Conservation (phyloP, 257 asterid genomes). For the Solanum clarkiae region DNA sequence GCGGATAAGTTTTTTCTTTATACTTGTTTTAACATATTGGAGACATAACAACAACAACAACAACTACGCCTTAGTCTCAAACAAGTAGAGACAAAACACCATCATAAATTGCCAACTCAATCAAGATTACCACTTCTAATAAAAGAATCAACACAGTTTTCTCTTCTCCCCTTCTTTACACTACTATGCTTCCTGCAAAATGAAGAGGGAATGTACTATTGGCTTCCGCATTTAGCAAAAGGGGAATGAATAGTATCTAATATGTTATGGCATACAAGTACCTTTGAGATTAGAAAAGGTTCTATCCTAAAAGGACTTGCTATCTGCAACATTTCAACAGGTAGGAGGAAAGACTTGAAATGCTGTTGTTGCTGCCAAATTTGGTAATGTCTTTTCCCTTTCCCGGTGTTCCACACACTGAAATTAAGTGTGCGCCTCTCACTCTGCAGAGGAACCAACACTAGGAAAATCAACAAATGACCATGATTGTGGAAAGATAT, state of each 20-base stretch:
- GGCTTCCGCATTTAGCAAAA: background rate
- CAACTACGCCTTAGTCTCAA: background rate
- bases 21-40: background rate
- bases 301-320: background rate
- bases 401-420: conserved; percentile 68
- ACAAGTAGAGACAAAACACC: background rate
- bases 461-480: background rate
- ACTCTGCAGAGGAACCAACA: conserved; percentile 30
- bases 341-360: conserved; percentile 57
- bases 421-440: conserved; percentile 81
- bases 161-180: background rate
- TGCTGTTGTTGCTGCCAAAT: conserved; percentile 13
- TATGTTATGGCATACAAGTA: background rate
- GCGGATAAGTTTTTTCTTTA: background rate
- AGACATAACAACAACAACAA: background rate
- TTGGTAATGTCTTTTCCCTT: conserved; percentile 32
- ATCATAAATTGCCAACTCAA: no score
- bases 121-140: background rate
- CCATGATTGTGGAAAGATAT: background rate
- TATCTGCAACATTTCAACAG: conserved; percentile 68
- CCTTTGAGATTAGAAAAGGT: background rate
- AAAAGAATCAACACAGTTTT: background rate
- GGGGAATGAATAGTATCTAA: background rate
- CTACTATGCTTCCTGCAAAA: background rate
- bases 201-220: background rate